Evolutionary conservation across 208 protist species (phyloP).

Genomic region (Trypanosoma congolense): DNA sequence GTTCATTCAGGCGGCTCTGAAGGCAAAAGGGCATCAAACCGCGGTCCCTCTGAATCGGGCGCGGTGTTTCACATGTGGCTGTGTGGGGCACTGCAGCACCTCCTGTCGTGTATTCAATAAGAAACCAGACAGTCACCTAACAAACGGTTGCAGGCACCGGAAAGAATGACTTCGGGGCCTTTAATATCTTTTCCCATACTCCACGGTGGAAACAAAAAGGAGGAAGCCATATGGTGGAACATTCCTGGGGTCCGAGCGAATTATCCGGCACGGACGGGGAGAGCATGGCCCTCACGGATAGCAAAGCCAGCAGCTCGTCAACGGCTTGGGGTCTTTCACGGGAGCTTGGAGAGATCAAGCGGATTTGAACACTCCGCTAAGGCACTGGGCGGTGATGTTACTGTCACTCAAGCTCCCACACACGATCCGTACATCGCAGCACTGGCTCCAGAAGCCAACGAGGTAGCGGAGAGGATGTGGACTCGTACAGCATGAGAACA

Average conservation of each 20-base stretch:
- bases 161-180: background rate
- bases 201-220: background rate
- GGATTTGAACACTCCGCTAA: background rate
- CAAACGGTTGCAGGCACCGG: background rate
- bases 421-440: constrained; percentile 2
- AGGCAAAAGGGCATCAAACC: background rate
- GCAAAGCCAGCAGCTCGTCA: background rate
- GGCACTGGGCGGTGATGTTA: background rate
- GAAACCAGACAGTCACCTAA: background rate
- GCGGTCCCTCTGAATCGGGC: background rate
- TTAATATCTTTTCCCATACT: background rate
- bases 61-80: background rate
- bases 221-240: background rate
- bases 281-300: background rate
- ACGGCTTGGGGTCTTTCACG: background rate
- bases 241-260: background rate
- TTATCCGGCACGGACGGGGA: background rate
- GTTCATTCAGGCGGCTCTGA: background rate
- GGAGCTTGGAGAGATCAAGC: background rate
- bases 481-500: constrained; percentile 2
- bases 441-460: constrained; percentile 6
- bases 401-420: background rate
- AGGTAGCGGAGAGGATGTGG: constrained; percentile 4
- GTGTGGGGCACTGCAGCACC: background rate
- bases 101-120: background rate